Conservation (phyloP, 768 basidiomycete species). For the Lanmaoa pseudosensibilis region DNA sequence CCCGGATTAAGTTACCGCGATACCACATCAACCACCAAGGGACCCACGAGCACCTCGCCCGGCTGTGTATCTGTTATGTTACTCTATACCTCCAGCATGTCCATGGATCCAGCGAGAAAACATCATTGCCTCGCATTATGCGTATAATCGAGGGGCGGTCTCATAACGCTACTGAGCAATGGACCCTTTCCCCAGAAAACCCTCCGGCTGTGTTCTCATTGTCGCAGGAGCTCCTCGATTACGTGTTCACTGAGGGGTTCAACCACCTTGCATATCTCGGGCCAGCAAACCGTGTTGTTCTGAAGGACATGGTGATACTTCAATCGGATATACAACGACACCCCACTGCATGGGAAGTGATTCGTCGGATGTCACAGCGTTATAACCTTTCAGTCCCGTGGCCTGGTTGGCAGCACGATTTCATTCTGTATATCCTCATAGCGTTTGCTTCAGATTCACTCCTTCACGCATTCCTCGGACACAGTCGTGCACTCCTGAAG, state of each 20-base stretch:
- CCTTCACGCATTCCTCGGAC: slow-evolving; percentile 1
- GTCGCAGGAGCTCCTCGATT: slow-evolving; percentile 4
- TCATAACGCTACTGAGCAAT: neutral
- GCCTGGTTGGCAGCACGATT: slow-evolving; percentile 4
- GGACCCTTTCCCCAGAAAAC: neutral
- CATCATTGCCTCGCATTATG: neutral
- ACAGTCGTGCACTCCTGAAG: neutral
- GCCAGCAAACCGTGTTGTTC: neutral
- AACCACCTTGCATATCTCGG: slow-evolving; percentile 8
- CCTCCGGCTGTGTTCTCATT: neutral
- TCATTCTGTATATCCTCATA: slow-evolving; percentile 8
- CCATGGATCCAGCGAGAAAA: neutral
- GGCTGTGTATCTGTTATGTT: slow-evolving; percentile 4
- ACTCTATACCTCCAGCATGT: slow-evolving; percentile 1
- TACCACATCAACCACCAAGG: slow-evolving; percentile 5
- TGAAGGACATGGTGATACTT: slow-evolving; percentile 1
- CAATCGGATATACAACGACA: neutral
- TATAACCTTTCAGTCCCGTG: neutral
- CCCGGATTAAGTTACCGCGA: neutral
- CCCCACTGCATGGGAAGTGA: neutral
- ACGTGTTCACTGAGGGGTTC: slow-evolving; percentile 2
- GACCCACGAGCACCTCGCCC: slow-evolving; percentile 9
- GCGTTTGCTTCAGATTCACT: slow-evolving; percentile 2
- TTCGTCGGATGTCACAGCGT: neutral
- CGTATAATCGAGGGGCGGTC: neutral